Evolutionary conservation across 768 basidiomycete genomes (phyloP).

Genomic region (Kwoniella bestiolae): DNA sequence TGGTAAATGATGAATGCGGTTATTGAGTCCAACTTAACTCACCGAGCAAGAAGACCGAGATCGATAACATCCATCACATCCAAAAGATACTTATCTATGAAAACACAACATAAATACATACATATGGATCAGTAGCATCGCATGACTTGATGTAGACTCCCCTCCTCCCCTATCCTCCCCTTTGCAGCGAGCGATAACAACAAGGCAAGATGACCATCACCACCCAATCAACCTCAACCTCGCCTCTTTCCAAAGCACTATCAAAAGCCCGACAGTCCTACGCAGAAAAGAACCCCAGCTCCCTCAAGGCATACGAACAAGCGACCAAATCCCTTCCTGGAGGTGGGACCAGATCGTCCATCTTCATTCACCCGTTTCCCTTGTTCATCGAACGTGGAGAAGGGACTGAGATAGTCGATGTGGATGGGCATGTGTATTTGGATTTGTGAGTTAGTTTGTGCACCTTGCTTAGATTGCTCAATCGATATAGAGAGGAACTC

Average conservation of each 20-base stretch:
- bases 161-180: too few species aligned
- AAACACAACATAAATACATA: too few species aligned
- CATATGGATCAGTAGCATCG: too few species aligned
- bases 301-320: background rate
- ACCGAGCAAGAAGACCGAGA: too few species aligned
- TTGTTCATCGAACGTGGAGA: slow-evolving; percentile 24
- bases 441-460: slow-evolving; percentile 26
- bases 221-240: too few species aligned
- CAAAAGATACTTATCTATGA: too few species aligned
- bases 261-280: slow-evolving; percentile 3
- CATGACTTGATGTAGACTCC: too few species aligned
- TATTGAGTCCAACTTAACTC: too few species aligned
- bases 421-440: slow-evolving; percentile 32
- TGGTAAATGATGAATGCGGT: too few species aligned
- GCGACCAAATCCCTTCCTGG: slow-evolving; percentile 14
- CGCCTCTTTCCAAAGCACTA: slow-evolving; percentile 1
- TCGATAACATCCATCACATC: too few species aligned
- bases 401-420: slow-evolving; percentile 20
- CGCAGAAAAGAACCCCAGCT: background rate
- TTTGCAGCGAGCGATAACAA: too few species aligned
- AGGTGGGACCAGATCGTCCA: slow-evolving; percentile 25
- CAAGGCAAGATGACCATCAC: background rate
- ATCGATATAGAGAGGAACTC: too few species aligned
- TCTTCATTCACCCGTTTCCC: slow-evolving; percentile 33
- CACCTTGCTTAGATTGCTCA: background rate